Percentiles rank a stretch among this genome's conserved stretches.
Evolutionary conservation across 2,329 filamentous ascomycete genomes (phyloP).

Genomic region (Periconia macrospinosa): DNA sequence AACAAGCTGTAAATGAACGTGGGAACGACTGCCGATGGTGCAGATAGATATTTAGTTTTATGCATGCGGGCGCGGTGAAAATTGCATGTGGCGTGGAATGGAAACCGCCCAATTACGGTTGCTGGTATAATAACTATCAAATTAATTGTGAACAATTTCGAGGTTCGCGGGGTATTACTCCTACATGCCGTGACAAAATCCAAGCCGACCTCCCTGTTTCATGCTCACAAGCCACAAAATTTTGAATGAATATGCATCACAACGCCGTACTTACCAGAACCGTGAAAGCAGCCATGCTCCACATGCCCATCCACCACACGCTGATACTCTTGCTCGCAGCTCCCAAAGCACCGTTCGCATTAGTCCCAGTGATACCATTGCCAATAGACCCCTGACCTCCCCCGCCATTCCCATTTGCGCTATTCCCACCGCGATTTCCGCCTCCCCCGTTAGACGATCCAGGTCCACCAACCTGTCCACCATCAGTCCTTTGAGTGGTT

Average conservation of each 20-base stretch:
- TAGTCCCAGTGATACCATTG: neutral
- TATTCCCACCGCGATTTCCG: conserved; percentile 10
- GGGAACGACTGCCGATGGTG: no score
- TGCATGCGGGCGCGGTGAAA: no score
- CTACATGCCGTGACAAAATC: no score
- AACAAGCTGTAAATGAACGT: no score
- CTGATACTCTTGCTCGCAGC: neutral
- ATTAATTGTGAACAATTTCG: no score
- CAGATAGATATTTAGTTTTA: no score
- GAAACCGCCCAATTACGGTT: no score
- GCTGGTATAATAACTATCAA: no score
- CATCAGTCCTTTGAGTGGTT: conserved; percentile 24
- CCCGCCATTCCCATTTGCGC: neutral
- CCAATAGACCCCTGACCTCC: neutral
- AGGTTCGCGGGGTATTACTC: no score
- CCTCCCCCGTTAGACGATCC: conserved; percentile 14
- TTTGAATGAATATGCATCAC: neutral
- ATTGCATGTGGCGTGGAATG: no score
- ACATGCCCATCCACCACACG: neutral
- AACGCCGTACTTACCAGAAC: neutral
- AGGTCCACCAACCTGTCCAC: conserved; percentile 30
- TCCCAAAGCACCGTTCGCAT: neutral
- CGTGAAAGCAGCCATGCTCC: neutral
- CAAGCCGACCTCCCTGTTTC: no score
- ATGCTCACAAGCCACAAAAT: no score